These are phyloP conservation scores for Rhinocladiella similis DNA, from an alignment of 2,329 filamentous ascomycete species.

Conservation along the genomic window DNA sequence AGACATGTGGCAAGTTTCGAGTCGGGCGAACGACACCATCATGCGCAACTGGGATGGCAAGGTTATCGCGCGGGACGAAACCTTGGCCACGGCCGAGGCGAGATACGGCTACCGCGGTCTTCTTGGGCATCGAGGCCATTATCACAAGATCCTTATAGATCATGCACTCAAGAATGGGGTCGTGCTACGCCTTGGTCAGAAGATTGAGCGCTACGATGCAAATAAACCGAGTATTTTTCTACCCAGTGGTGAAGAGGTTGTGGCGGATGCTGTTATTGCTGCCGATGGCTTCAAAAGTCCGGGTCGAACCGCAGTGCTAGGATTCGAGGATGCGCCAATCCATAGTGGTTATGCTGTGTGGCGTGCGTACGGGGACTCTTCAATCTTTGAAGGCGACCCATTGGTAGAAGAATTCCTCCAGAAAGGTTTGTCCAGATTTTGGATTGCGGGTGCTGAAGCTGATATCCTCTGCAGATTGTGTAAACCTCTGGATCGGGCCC, in stretches of 20 bases:
- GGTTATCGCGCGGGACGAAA: conserved; percentile 23
- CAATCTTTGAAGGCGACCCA: conserved; percentile 5
- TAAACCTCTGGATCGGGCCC: conserved; percentile 18
- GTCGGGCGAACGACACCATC: conserved; percentile 28
- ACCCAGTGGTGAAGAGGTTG: conserved; percentile 7
- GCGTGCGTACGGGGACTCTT: conserved; percentile 34
- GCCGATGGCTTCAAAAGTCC: conserved; percentile 46
- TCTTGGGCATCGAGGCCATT: conserved; percentile 36
- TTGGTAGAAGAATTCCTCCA: conserved; percentile 6
- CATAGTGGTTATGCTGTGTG: conserved; percentile 32
- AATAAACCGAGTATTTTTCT: conserved; percentile 31
- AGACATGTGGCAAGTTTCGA: conserved; percentile 27
- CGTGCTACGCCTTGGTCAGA: conserved; percentile 32
- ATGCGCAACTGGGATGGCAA: conserved; percentile 32
- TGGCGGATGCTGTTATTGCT: conserved; percentile 37
- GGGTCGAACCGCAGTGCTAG: conserved; percentile 36
- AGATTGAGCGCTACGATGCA: conserved; percentile 34
- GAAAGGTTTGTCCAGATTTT: neutral
- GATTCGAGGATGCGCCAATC: conserved; percentile 36
- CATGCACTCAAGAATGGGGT: conserved; percentile 30
- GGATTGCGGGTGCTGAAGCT: neutral
- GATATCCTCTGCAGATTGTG: neutral
- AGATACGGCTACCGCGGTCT: conserved; percentile 23
- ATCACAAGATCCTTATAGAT: conserved; percentile 35
- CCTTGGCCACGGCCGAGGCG: conserved; percentile 6